Evolutionary conservation across 2,329 filamentous ascomycete species (phyloP).

Genomic region (Fragosphaeria purpurea): DNA sequence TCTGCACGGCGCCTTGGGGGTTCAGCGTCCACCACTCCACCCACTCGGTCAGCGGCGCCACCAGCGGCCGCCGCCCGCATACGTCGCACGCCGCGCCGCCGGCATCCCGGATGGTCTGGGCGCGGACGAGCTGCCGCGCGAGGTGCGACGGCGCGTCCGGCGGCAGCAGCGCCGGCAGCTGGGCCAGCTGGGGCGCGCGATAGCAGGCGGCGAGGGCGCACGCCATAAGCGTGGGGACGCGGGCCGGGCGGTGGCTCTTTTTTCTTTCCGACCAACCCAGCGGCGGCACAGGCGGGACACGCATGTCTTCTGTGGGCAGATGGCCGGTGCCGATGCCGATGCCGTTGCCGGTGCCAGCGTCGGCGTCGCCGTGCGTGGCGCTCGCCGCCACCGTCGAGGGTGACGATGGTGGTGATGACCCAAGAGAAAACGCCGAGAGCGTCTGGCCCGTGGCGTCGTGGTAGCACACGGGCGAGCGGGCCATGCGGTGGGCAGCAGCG

Average conservation of each 20-base stretch:
- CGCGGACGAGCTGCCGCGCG: constrained; percentile 28
- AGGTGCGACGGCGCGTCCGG: constrained; percentile 30
- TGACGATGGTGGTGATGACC: too few relatives aligned
- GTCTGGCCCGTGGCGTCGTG: constrained; percentile 10
- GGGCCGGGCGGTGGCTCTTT: background rate
- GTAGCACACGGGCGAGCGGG: constrained; percentile 13
- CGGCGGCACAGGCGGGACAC: constrained; percentile 2
- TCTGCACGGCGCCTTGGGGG: too few relatives aligned
- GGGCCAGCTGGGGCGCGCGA: constrained; percentile 29
- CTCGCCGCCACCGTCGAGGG: too few relatives aligned
- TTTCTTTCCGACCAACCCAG: too few relatives aligned
- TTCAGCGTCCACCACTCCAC: constrained; percentile 48
- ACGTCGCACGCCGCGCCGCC: constrained; percentile 43
- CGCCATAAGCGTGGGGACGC: constrained; percentile 42
- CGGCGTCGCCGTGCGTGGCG: background rate
- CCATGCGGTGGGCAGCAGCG: background rate
- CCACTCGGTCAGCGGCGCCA: constrained; percentile 45
- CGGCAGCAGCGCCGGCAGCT: constrained; percentile 33
- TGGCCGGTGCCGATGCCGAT: too few relatives aligned
- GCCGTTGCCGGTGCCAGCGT: background rate
- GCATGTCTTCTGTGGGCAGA: constrained; percentile 12
- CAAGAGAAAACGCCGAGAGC: constrained; percentile 3
- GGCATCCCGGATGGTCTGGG: constrained; percentile 30
- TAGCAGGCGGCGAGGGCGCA: constrained; percentile 37
- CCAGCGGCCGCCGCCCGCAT: constrained; percentile 38